Evolutionary conservation across 768 basidiomycete species (phyloP), one percentile per base, ranked within the genome.

Genomic region (Terana coerulea): DNA sequence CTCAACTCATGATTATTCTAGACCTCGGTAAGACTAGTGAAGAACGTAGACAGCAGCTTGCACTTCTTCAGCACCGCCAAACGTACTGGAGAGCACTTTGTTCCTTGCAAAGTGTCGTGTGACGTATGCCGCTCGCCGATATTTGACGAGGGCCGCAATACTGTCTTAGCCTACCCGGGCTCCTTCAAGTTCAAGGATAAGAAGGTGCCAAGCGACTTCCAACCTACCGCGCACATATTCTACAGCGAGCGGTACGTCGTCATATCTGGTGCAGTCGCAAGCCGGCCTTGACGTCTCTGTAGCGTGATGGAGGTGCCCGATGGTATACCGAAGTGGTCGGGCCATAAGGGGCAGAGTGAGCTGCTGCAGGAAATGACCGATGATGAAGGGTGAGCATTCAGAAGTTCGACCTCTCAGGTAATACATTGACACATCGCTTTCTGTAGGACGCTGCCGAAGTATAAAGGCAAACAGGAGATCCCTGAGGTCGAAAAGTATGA

Each of bases 41-140:
- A 59, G 54, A 65, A 69, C 52, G 26, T 55, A 12, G 53, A 62
- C 34, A 47, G 65, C 46, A 60, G 57, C 34, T 57, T 69, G 29
- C 65, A 67, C 53, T 69, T 64, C 58, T 67, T 64, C 61, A 64
- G 63, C 19, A 68, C 63, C 4, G 58, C 59, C 33, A 55, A 40
- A 28, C 51, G 52, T 10, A 41, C 55, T 8, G 58, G 49, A 0
- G 49, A 48, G 22, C 67, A 66, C 34, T 56, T 62, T 49, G 67
- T 68, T 17, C 68, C 67, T 1, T 67, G 65, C 55, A 68, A 69
- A 47, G 68, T 64, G 2, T 69, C 67, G 12, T 68, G 68, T 42
- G 40, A 67, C 47, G 40, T 55, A 6, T 68, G 66, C 36, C 64
- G 68, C 11, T 61, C 63, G 3, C 67, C 67, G 12, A 41, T 69